Evolutionary conservation across 306 rosid species (phyloP).

Genomic region (Medicago ruthenica): DNA sequence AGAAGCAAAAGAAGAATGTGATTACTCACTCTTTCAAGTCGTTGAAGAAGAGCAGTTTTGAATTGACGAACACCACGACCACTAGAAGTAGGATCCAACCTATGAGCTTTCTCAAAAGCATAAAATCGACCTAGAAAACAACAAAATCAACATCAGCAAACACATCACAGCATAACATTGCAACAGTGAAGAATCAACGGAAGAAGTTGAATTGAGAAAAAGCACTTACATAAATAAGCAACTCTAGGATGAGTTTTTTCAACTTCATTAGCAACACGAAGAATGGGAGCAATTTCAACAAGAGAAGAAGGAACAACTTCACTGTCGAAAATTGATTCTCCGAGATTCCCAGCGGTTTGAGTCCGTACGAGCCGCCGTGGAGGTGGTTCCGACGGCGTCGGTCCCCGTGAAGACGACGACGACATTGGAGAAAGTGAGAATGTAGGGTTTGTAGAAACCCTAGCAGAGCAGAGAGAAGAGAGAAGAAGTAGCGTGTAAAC

Average conservation of each 20-base stretch:
- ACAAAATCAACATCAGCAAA: slow-evolving; percentile 1
- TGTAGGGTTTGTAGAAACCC: slow-evolving; percentile 50
- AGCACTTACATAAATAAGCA: slow-evolving; percentile 86
- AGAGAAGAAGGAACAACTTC: slow-evolving; percentile 97
- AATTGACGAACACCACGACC: slow-evolving; percentile 99
- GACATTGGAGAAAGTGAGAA: slow-evolving; percentile 53
- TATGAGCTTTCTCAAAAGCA: slow-evolving; percentile 98
- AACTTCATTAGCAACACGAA: slow-evolving; percentile 96
- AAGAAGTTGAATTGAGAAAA: not conserved
- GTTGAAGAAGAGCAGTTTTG: slow-evolving; percentile 96
- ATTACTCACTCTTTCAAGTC: slow-evolving; percentile 96
- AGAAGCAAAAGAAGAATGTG: not conserved
- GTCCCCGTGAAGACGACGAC: slow-evolving; percentile 64
- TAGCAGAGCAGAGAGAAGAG: slow-evolving; percentile 24
- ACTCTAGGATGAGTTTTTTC: slow-evolving; percentile 92
- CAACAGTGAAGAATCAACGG: not conserved
- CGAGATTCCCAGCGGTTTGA: slow-evolving; percentile 89
- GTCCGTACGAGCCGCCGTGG: slow-evolving; percentile 79
- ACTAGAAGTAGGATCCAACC: slow-evolving; percentile 95
- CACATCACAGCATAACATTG: not conserved
- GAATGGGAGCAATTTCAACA: slow-evolving; percentile 87
- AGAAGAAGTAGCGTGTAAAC: too few relatives aligned
- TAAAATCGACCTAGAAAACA: slow-evolving; percentile 84
- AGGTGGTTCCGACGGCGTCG: slow-evolving; percentile 65
- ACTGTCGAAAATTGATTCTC: slow-evolving; percentile 86